Percentiles rank a stretch among this genome's conserved stretches.
phyloP scores from a whole-genome alignment of 2,329 filamentous ascomycete species.

The Aspergillus luchuensis region DNA sequence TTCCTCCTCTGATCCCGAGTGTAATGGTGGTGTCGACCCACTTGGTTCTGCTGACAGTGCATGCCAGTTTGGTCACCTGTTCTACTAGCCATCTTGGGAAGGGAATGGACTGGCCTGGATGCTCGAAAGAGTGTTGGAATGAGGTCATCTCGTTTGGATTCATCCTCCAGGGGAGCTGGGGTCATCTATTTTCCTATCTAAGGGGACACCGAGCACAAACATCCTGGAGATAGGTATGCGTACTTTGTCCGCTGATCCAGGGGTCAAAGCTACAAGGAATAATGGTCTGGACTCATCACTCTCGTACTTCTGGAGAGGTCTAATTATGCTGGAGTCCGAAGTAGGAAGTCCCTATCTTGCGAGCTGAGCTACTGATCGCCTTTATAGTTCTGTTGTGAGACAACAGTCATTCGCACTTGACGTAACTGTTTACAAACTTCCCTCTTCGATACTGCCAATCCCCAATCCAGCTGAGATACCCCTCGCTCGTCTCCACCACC shows the following conservation, averaged over 20 bases:
- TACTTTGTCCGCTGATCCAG: background rate
- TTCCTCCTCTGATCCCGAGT: background rate
- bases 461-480: background rate
- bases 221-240: background rate
- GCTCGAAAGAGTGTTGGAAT: background rate
- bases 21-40: conserved; percentile 16
- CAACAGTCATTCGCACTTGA: background rate
- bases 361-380: background rate
- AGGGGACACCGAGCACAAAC: background rate
- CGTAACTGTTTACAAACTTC: background rate
- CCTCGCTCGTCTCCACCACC: background rate
- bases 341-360: background rate
- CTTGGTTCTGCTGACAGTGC: conserved; percentile 26
- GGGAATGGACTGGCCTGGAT: conserved; percentile 13
- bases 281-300: background rate
- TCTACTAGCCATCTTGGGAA: conserved; percentile 20
- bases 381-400: background rate
- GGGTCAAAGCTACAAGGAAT: background rate
- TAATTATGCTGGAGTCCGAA: background rate
- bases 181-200: background rate
- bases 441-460: background rate
- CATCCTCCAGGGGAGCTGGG: background rate
- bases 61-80: conserved; percentile 26
- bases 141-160: conserved; percentile 3
- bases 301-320: background rate